Conservation (phyloP, 192 early-diverging fungal genomes). For the Martensiomyces pterosporus region DNA sequence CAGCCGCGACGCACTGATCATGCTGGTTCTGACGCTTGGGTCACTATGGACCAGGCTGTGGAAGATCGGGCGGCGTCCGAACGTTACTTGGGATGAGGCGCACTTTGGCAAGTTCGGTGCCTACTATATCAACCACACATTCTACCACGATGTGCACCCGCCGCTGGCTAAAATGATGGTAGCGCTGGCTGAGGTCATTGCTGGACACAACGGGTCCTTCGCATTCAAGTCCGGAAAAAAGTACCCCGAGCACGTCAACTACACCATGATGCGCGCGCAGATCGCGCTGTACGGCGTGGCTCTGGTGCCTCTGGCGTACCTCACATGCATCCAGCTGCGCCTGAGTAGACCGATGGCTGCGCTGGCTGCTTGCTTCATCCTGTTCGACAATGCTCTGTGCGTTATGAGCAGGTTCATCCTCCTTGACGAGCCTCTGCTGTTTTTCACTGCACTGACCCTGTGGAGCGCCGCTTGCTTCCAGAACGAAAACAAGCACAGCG, state of each 20-base stretch:
- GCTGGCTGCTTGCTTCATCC: constrained; percentile 57
- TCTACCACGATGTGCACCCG: constrained; percentile 98
- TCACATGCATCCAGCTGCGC: constrained; percentile 58
- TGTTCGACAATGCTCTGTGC: constrained; percentile 65
- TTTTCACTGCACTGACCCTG: constrained; percentile 58
- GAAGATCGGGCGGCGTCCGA: constrained; percentile 55
- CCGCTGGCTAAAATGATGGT: constrained; percentile 83
- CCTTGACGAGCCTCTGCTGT: constrained; percentile 69
- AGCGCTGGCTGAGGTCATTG: constrained; percentile 59
- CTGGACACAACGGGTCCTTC: constrained; percentile 65
- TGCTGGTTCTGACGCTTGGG: constrained; percentile 54
- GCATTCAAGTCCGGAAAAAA: constrained; percentile 60
- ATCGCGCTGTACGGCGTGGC: constrained; percentile 62
- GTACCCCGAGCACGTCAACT: constrained; percentile 64
- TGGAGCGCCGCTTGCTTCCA: constrained; percentile 58
- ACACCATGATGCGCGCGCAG: constrained; percentile 61
- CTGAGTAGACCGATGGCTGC: constrained; percentile 52
- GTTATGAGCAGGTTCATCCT: constrained; percentile 70
- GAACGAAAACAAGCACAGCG: constrained; percentile 43
- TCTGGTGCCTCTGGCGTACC: constrained; percentile 67
- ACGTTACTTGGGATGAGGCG: constrained; percentile 74
- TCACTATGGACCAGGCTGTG: constrained; percentile 66
- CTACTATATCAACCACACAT: constrained; percentile 85
- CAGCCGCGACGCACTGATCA: constrained; percentile 52
- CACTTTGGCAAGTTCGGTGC: constrained; percentile 72